A percentile compares a stretch with the other conserved stretches of the same genome.
Conservation (phyloP, 179 eudicot species). For the Beta corolliflora region DNA sequence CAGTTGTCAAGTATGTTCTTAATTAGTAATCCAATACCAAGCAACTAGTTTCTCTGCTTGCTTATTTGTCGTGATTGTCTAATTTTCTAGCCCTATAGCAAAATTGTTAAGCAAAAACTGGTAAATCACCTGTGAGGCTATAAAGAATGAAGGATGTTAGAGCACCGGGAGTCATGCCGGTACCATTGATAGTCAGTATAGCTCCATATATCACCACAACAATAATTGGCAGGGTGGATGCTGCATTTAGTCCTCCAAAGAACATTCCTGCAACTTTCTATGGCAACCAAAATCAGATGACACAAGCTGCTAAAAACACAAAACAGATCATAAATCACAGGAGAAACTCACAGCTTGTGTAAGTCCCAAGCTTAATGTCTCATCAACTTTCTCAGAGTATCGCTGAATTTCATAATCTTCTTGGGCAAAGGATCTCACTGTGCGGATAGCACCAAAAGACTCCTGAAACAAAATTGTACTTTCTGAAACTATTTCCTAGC, state of each 20-base stretch:
- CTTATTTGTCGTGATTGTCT: not conserved
- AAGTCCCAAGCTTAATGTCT: conserved; percentile 73
- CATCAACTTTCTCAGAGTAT: conserved; percentile 87
- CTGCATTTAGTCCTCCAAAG: conserved; percentile 81
- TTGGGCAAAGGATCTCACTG: conserved; percentile 88
- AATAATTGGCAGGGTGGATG: conserved; percentile 80
- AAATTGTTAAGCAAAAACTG: not conserved
- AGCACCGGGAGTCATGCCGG: conserved; percentile 74
- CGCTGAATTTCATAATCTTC: conserved; percentile 62
- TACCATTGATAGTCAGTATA: conserved; percentile 63
- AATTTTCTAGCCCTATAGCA: not conserved
- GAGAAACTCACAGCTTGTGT: conserved; percentile 73
- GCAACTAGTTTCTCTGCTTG: not conserved
- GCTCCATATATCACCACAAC: conserved; percentile 90
- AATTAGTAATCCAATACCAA: not conserved
- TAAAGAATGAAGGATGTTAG: conserved; percentile 90
- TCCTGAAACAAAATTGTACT: conserved; percentile 44
- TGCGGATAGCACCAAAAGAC: conserved; percentile 87
- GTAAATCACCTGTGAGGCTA: conserved; percentile 70
- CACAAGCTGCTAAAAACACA: not conserved
- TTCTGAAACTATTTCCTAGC: not conserved
- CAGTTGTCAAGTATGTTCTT: not conserved
- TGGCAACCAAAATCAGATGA: conserved; percentile 22
- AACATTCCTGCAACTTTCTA: conserved; percentile 78
- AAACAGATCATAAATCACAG: not conserved